These are phyloP conservation scores for Pichia membranifaciens DNA, from an alignment of 805 yeast genomes.

Conservation along the genomic window DNA sequence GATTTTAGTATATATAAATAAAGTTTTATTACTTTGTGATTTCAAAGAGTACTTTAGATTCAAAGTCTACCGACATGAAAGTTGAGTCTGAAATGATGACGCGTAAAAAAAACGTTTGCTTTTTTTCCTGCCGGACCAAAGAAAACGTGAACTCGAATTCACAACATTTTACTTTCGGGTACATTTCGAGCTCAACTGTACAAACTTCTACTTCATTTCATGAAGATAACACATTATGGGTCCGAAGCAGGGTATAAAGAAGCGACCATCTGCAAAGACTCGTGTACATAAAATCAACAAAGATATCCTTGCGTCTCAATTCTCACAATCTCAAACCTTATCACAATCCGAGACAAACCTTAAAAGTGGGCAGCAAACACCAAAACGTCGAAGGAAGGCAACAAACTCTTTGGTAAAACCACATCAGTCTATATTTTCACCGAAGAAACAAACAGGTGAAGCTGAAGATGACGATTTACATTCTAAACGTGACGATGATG, in stretches of 20 bases:
- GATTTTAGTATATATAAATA: too few species aligned
- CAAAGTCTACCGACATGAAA: too few species aligned
- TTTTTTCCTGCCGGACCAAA: too few species aligned
- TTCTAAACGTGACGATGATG: conserved; percentile 7
- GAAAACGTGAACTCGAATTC: too few species aligned
- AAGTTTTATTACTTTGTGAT: too few species aligned
- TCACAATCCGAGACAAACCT: neutral
- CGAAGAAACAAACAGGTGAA: conserved; percentile 4
- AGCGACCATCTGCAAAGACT: conserved; percentile 15
- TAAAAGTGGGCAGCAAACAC: conserved; percentile 1
- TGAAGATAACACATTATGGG: neutral
- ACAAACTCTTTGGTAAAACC: conserved; percentile 10
- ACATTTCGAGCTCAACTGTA: too few species aligned
- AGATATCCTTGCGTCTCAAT: conserved; percentile 9
- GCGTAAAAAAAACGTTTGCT: too few species aligned
- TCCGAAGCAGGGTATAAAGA: neutral
- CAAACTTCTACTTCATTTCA: too few species aligned
- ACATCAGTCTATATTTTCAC: conserved; percentile 15
- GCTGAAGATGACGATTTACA: neutral
- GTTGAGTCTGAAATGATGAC: too few species aligned
- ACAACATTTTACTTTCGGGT: too few species aligned
- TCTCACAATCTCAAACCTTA: conserved; percentile 5
- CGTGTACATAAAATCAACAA: conserved; percentile 10
- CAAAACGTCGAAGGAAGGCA: conserved; percentile 3
- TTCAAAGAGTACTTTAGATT: too few species aligned